phyloP scores from a whole-genome alignment of 2,329 filamentous ascomycete genomes.

The Epicoccum nigrum region DNA sequence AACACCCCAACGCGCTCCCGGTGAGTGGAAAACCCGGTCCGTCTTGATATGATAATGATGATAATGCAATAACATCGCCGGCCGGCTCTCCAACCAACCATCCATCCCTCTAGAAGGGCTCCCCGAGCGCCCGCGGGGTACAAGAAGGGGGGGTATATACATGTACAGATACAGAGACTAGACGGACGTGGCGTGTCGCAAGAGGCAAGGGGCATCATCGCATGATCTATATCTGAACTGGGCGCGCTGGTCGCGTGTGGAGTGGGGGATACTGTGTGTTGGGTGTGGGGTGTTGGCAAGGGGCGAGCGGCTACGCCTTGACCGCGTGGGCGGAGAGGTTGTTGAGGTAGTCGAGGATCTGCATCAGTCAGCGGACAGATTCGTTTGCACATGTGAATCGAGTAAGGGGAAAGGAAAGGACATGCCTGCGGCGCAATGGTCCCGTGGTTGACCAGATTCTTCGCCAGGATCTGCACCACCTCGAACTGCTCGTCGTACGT shows the following conservation, averaged over 20 bases:
- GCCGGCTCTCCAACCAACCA: too few relatives aligned
- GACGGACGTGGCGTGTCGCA: too few relatives aligned
- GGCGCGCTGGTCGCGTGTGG: not conserved
- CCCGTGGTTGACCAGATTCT: slow-evolving; percentile 69
- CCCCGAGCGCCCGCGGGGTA: not conserved
- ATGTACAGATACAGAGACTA: not conserved
- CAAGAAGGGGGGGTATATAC: not conserved
- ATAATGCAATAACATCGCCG: too few relatives aligned
- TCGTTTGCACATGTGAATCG: not conserved
- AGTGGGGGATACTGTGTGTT: not conserved
- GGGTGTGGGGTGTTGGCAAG: not conserved
- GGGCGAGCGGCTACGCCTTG: not conserved
- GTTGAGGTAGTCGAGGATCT: slow-evolving; percentile 19
- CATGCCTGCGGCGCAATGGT: slow-evolving; percentile 60
- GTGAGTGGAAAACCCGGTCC: too few relatives aligned
- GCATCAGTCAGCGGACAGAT: too few relatives aligned
- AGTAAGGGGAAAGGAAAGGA: not conserved
- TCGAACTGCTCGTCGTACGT: slow-evolving; percentile 88
- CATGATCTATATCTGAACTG: not conserved
- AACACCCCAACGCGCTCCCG: too few relatives aligned
- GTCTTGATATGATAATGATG: too few relatives aligned
- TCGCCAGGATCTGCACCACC: slow-evolving; percentile 66
- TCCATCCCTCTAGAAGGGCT: too few relatives aligned
- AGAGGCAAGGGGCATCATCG: not conserved
- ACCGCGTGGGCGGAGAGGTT: slow-evolving; percentile 7